Conservation (phyloP, 228 moss, liverwort and hornwort genomes). For the Sphagnum magellanicum region DNA sequence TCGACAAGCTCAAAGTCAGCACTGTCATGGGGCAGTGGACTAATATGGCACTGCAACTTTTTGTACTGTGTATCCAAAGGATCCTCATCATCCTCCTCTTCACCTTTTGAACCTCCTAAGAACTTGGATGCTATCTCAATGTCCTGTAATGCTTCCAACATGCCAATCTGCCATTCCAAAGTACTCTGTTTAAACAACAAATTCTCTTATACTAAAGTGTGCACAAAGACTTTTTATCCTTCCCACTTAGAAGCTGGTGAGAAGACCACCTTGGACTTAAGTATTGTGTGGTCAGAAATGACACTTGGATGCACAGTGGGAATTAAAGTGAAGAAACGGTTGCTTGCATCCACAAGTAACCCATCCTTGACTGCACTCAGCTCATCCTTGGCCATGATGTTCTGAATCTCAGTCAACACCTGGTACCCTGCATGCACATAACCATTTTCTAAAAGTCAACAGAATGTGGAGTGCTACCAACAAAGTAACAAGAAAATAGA, state of each 20-base stretch:
- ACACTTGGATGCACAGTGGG: constrained; percentile 80
- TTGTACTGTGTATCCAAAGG: constrained; percentile 72
- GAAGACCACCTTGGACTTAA: constrained; percentile 66
- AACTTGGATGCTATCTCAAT: constrained; percentile 82
- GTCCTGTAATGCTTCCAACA: constrained; percentile 93
- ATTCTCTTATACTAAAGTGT: background rate
- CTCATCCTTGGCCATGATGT: constrained; percentile 45
- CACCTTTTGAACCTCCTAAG: constrained; percentile 52
- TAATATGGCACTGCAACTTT: constrained; percentile 71
- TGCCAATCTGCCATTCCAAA: constrained; percentile 54
- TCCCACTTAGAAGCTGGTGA: background rate
- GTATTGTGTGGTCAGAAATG: constrained; percentile 46
- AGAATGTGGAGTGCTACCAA: background rate
- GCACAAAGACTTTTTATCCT: background rate
- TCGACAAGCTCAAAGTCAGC: constrained; percentile 73
- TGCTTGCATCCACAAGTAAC: constrained; percentile 84
- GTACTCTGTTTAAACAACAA: background rate
- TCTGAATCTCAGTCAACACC: constrained; percentile 94
- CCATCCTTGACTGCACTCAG: constrained; percentile 52
- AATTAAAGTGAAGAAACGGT: constrained; percentile 92
- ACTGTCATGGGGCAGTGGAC: constrained; percentile 70
- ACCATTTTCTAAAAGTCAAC: background rate
- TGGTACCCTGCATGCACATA: constrained; percentile 54
- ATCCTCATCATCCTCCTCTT: constrained; percentile 58
- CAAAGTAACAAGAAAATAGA: background rate